Conservation (phyloP, 2,329 filamentous ascomycete genomes). For the Trichoderma pleuroti region DNA sequence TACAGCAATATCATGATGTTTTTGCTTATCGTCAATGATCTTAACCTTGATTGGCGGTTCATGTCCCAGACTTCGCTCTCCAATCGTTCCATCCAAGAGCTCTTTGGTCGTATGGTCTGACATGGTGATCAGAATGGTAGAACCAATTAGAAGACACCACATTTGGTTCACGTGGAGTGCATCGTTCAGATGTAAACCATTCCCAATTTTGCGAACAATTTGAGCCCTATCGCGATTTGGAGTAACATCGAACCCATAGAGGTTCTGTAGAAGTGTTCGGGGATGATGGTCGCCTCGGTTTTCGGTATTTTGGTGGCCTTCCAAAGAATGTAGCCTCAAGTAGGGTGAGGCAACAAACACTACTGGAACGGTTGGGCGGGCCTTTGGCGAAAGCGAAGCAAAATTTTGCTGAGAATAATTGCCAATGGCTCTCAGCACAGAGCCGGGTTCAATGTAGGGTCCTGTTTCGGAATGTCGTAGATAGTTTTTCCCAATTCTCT, state of each 20-base stretch:
- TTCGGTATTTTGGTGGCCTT: not conserved
- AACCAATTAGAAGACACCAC: slow-evolving; percentile 3
- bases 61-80: not conserved
- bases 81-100: not conserved
- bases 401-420: not conserved
- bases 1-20: not conserved
- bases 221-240: not conserved
- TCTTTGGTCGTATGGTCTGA: not conserved
- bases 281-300: not conserved
- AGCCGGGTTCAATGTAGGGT: not conserved
- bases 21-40: not conserved
- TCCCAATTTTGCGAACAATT: not conserved
- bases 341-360: slow-evolving; percentile 1
- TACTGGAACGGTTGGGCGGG: not conserved
- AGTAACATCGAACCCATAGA: slow-evolving; percentile 4
- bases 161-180: not conserved
- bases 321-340: not conserved
- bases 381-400: not conserved
- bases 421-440: not conserved
- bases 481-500: not conserved
- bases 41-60: not conserved
- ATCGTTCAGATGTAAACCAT: not conserved
- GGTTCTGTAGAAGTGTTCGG: slow-evolving; percentile 1
- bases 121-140: not conserved
- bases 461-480: slow-evolving; percentile 7